phyloP scores from a whole-genome alignment of 2,329 filamentous ascomycete species.

The Raffaelea ambrosiae region DNA sequence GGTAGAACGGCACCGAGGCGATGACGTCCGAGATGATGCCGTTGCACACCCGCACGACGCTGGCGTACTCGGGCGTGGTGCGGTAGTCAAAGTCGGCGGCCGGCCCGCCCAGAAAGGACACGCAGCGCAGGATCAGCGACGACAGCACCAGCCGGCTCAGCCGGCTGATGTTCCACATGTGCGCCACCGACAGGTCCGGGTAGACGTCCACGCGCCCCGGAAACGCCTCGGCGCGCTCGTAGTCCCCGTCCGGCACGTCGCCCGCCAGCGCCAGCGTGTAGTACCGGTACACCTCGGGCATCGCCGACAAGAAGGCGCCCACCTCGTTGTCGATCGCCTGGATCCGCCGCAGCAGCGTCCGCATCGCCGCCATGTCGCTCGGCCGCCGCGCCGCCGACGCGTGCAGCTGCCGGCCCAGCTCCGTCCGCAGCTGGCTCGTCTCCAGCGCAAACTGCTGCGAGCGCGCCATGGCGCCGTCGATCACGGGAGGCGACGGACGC shows the following conservation, averaged over 20 bases:
- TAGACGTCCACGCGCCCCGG: conserved; percentile 54
- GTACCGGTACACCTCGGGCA: conserved; percentile 41
- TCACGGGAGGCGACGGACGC: too few species aligned
- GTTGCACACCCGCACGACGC: conserved; percentile 39
- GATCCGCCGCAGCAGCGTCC: conserved; percentile 41
- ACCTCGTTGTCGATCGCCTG: conserved; percentile 45
- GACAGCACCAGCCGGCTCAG: conserved; percentile 45
- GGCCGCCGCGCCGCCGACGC: conserved; percentile 34
- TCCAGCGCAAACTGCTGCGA: conserved; percentile 45
- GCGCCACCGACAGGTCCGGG: conserved; percentile 47
- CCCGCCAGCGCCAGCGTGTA: conserved; percentile 50
- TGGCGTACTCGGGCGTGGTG: conserved; percentile 53
- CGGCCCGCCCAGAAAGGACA: conserved; percentile 50
- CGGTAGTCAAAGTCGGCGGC: conserved; percentile 55
- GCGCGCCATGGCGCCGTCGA: conserved; percentile 37
- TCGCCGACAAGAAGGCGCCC: conserved; percentile 38
- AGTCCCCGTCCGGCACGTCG: conserved; percentile 43
- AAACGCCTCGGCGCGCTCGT: conserved; percentile 45
- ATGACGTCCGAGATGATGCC: conserved; percentile 51
- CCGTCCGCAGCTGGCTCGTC: conserved; percentile 46
- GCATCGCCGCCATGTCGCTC: conserved; percentile 42
- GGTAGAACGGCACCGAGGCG: conserved; percentile 48
- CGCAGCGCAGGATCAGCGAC: conserved; percentile 47
- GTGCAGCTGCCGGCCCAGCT: conserved; percentile 40
- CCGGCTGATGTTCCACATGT: conserved; percentile 46